Conservation (phyloP, 371 early-diverging fungal genomes). For the Umbelopsis sp. region DNA sequence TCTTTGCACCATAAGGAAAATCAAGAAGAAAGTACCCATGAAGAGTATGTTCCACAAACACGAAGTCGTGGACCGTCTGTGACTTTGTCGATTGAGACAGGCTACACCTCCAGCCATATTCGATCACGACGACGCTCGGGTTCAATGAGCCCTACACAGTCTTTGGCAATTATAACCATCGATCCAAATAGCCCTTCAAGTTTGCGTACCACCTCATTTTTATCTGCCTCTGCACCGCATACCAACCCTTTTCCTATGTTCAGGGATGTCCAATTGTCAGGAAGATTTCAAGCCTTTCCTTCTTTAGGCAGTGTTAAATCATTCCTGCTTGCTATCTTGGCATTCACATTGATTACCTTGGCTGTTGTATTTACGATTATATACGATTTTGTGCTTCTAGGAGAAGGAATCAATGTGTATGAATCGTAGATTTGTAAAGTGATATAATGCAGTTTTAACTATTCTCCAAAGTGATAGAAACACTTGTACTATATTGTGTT, state of each 20-base stretch:
- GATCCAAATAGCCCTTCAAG: neutral
- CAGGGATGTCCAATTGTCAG: neutral
- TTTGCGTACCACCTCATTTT: neutral
- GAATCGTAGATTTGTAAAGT: constrained; percentile 8
- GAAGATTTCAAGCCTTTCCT: constrained; percentile 38
- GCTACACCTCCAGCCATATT: neutral
- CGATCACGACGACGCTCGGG: neutral
- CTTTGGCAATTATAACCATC: constrained; percentile 2
- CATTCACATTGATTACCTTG: constrained; percentile 27
- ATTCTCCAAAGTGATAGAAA: no score
- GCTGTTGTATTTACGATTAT: constrained; percentile 47
- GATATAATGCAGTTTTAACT: no score
- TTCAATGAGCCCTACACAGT: neutral
- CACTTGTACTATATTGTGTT: no score
- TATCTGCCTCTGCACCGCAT: neutral
- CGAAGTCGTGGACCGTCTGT: neutral
- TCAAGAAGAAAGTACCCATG: neutral
- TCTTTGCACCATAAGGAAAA: neutral
- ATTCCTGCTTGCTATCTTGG: constrained; percentile 37
- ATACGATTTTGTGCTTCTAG: constrained; percentile 38
- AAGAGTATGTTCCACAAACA: neutral
- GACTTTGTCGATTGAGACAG: neutral
- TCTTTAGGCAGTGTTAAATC: constrained; percentile 35
- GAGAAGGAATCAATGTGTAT: constrained; percentile 38
- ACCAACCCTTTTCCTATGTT: neutral